These are phyloP conservation scores for Apophysomyces variabilis DNA, from an alignment of 371 early-diverging fungal genomes.

Conservation along the genomic window DNA sequence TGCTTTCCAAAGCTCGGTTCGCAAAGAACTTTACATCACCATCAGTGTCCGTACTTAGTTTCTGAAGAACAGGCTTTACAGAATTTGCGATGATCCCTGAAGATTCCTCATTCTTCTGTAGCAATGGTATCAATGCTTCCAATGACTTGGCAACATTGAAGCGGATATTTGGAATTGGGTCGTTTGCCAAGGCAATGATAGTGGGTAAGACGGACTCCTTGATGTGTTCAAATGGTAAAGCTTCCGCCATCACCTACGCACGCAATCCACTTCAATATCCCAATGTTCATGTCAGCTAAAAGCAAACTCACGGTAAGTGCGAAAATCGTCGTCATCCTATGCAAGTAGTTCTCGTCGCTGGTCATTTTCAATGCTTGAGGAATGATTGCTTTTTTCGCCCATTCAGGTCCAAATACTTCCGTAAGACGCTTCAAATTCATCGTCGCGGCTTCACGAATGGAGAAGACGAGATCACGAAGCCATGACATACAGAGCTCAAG, in stretches of 20 bases:
- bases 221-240: constrained; percentile 85
- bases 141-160: constrained; percentile 98
- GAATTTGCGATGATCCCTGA: constrained; percentile 62
- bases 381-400: constrained; percentile 90
- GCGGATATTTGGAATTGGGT: constrained; percentile 98
- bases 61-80: constrained; percentile 83
- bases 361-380: constrained; percentile 92
- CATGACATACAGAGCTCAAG: constrained; percentile 94
- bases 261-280: neutral
- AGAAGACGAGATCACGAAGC: constrained; percentile 97
- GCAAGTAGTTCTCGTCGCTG: constrained; percentile 87
- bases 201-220: constrained; percentile 91
- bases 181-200: constrained; percentile 80
- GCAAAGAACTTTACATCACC: constrained; percentile 95
- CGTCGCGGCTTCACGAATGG: constrained; percentile 97
- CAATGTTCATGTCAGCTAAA: neutral
- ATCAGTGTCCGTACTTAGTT: constrained; percentile 88
- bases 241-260: constrained; percentile 84
- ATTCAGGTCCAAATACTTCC: constrained; percentile 96
- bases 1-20: constrained; percentile 70
- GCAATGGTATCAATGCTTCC: constrained; percentile 83
- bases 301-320: constrained; percentile 79
- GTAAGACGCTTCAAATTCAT: constrained; percentile 89
- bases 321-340: constrained; percentile 96
- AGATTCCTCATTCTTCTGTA: constrained; percentile 72